Base-by-base conservation (phyloP, 768 basidiomycete species). In the Auriscalpium microsporum region DNA sequence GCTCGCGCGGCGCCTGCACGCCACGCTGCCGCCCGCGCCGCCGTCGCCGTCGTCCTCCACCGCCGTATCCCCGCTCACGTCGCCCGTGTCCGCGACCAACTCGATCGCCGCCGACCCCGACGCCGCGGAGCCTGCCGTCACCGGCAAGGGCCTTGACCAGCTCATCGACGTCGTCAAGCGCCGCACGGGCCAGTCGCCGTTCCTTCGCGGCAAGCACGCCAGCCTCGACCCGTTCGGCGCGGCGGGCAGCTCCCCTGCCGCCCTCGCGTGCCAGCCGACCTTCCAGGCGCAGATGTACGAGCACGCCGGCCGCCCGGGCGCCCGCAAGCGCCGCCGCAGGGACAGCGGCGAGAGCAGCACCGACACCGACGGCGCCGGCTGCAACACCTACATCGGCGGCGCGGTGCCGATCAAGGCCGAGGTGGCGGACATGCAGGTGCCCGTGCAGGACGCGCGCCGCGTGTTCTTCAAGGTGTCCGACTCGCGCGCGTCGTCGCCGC, bases 141-240 rank as follows among this genome's bases (percentile, higher is more conserved):
- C 75, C 16, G 77, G 76, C 33, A 77, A 78, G 60, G 76, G 76
- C n/a, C 70, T 78, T 36, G 77, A 76, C 53, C 72, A 72, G 45
- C 72, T 76, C 48, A 73, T 78, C 44, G 76, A 79, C 53, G 69
- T 75, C 42, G 73, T 77, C 57, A 78, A 78, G 65, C 77, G 76
- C 58, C 70, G 72, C 28, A 77, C 72, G 1, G 77, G 76, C 23
- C 66, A 68, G 21, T 76, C 74, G 53, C 77, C 74, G 48, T 78
- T 78, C 65, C 68, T 79, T 47, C 72, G 78, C 48, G 77, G 78
- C 40, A 77, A 76, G 58, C 76, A 78, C 53, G 78, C 75, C 28
- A 75, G 74, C 59, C 69, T 79, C 48, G 77, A 77, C 59, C 74
- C 77, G 3, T 77, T 77, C 58, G 77, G 75, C 40, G 70, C 74